phyloP scores from a whole-genome alignment of 306 rosid genomes.

The Cucurbita moschata region DNA sequence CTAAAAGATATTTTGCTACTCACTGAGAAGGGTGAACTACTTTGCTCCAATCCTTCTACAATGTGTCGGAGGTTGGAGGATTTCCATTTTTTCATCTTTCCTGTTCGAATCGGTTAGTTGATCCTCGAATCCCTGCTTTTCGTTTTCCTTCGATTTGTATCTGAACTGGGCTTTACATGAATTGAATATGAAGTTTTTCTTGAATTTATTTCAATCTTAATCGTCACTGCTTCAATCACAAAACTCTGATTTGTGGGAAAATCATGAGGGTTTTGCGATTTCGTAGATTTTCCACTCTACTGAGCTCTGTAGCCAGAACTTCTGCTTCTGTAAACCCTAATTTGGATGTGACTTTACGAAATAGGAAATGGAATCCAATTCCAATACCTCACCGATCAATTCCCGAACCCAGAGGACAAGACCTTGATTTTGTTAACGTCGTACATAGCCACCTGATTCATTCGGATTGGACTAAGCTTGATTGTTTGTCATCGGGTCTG shows the following conservation, averaged over 20 bases:
- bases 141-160: not conserved
- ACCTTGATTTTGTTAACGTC: constrained; percentile 66
- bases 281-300: constrained; percentile 29
- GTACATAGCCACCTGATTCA: constrained; percentile 57
- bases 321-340: constrained; percentile 8
- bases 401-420: constrained; percentile 54
- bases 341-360: constrained; percentile 2
- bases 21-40: not conserved
- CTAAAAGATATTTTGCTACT: not conserved
- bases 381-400: constrained; percentile 63
- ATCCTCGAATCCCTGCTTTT: not conserved
- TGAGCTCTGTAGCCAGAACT: constrained; percentile 12
- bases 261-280: constrained; percentile 2
- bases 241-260: not conserved
- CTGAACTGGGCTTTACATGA: not conserved
- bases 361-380: constrained; percentile 14
- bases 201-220: not conserved
- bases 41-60: not conserved
- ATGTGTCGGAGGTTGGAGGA: too few relatives aligned
- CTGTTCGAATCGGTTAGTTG: constrained; percentile 1
- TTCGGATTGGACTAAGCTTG: constrained; percentile 60
- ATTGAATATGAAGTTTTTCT: not conserved
- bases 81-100: too few relatives aligned
- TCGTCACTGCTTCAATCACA: not conserved
- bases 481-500: constrained; percentile 27